Base-by-base conservation (phyloP, 2,329 filamentous ascomycete species). In the Colletotrichum endophyticum region DNA sequence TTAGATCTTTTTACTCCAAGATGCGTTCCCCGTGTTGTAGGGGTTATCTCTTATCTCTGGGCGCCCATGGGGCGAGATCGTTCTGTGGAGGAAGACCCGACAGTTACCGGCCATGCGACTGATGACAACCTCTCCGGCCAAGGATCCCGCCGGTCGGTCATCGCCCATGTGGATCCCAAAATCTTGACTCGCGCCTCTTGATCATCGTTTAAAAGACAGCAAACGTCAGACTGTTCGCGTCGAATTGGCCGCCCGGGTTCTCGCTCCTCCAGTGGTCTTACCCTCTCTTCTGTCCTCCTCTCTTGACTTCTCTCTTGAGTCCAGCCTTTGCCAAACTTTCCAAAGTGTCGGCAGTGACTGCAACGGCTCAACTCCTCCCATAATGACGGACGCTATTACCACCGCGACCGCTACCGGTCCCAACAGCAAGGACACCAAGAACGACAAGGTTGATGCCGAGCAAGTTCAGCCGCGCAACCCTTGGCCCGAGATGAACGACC, bases 31-130 rank as follows among this genome's bases (percentile, higher is more conserved):
- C 70, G 74, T 74, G 30, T 70, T 76, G 62, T 64, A 68, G 36
- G 59, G 28, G 57, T 34, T 27, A 30, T 66, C n/a, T 70, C 70
- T 69, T 76, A 76, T 76, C 74, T 74, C 34, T 74, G 11, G 39
- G 57, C 49, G 70, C 74, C 74, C 74, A 69, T 70, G 74, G 70
- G 73, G 70, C 64, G 71, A 76, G 70, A 76, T 76, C 44, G n/a
- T 70, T 74, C 49, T 70, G 66, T 74, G 74, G 74, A 76, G 74
- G 66, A 70, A 59, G 30, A 62, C 64, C 64, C 74, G 71, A 66
- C 59, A 59, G 57, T 19, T 49, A 69, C 57, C 70, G 73, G 16
- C 39, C 22, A 73, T 30, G 62, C 28, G 44, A 75, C 73, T 68
- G 73, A 73, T 57, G 73, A 75, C 63, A 75, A 34, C 73, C 57